These are phyloP conservation scores for Seminavis robusta DNA, from an alignment of 108 stramenopile genomes.

Conservation along the genomic window DNA sequence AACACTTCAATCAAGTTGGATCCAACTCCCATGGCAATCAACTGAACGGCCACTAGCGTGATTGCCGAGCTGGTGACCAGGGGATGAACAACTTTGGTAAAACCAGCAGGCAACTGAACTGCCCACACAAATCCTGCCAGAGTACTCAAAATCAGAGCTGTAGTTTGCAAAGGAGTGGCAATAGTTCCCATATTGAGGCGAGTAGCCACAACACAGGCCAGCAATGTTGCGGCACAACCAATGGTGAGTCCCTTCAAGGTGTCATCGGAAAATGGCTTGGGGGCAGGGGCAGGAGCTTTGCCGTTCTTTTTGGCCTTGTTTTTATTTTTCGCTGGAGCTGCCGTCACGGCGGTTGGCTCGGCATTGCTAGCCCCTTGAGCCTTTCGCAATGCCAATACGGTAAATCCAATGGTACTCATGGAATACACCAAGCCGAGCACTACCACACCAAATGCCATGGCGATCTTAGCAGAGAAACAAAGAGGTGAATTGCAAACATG, in stretches of 20 bases:
- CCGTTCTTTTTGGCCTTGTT: neutral
- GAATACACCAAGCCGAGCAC: slow-evolving; percentile 67
- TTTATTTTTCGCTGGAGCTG: neutral
- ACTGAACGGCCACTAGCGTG: slow-evolving; percentile 26
- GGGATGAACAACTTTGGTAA: slow-evolving; percentile 73
- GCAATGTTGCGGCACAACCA: too few relatives aligned
- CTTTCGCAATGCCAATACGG: slow-evolving; percentile 54
- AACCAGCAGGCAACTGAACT: slow-evolving; percentile 50
- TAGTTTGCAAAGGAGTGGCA: slow-evolving; percentile 45
- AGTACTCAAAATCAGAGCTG: slow-evolving; percentile 48
- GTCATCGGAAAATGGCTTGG: slow-evolving; percentile 50
- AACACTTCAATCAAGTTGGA: slow-evolving; percentile 43
- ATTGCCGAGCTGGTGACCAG: slow-evolving; percentile 55
- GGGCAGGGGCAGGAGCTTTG: slow-evolving; percentile 8
- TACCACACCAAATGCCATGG: slow-evolving; percentile 54
- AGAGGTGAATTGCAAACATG: neutral
- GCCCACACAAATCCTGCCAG: slow-evolving; percentile 68
- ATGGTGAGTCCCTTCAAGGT: slow-evolving; percentile 45
- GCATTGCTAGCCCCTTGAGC: too few relatives aligned
- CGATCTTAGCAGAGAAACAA: slow-evolving; percentile 25
- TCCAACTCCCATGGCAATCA: slow-evolving; percentile 35
- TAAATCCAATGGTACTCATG: slow-evolving; percentile 42
- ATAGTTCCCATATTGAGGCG: slow-evolving; percentile 14
- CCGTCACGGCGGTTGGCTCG: neutral
- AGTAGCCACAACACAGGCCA: slow-evolving; percentile 32